These are phyloP conservation scores for Santalum album DNA, from an alignment of 164 flowering plant species.

Conservation along the genomic window DNA sequence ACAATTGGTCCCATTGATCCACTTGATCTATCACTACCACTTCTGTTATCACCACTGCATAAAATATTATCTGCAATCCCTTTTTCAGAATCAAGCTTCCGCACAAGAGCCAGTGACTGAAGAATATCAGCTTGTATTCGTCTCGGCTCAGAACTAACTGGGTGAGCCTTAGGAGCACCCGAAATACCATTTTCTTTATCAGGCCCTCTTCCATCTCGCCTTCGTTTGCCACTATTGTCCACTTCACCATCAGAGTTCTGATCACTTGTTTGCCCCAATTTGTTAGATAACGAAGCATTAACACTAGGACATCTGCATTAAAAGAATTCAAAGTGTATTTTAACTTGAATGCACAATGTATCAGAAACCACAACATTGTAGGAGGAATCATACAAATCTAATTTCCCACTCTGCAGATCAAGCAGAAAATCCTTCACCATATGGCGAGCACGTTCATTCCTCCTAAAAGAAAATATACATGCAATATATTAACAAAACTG, in stretches of 20 bases:
- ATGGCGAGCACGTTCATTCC: slow-evolving; percentile 78
- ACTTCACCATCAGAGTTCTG: slow-evolving; percentile 80
- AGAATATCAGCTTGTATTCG: slow-evolving; percentile 70
- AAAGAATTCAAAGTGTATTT: background rate
- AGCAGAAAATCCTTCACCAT: slow-evolving; percentile 73
- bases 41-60: slow-evolving; percentile 42
- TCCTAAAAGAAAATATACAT: slow-evolving; percentile 36
- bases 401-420: slow-evolving; percentile 73
- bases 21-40: slow-evolving; percentile 53
- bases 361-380: background rate
- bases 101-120: slow-evolving; percentile 73
- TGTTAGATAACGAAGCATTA: slow-evolving; percentile 40
- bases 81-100: slow-evolving; percentile 85
- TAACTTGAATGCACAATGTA: background rate
- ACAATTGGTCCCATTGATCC: slow-evolving; percentile 79
- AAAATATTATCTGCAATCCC: slow-evolving; percentile 78
- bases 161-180: slow-evolving; percentile 80
- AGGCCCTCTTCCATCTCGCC: slow-evolving; percentile 55
- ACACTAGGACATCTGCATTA: slow-evolving; percentile 72
- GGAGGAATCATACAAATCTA: slow-evolving; percentile 66
- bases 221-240: slow-evolving; percentile 63
- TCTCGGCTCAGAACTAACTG: slow-evolving; percentile 69
- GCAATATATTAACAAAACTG: background rate
- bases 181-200: slow-evolving; percentile 60
- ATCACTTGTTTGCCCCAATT: slow-evolving; percentile 64